These are phyloP conservation scores for Grigorovia humatica DNA, from an alignment of 805 yeast genomes.

Conservation along the genomic window DNA sequence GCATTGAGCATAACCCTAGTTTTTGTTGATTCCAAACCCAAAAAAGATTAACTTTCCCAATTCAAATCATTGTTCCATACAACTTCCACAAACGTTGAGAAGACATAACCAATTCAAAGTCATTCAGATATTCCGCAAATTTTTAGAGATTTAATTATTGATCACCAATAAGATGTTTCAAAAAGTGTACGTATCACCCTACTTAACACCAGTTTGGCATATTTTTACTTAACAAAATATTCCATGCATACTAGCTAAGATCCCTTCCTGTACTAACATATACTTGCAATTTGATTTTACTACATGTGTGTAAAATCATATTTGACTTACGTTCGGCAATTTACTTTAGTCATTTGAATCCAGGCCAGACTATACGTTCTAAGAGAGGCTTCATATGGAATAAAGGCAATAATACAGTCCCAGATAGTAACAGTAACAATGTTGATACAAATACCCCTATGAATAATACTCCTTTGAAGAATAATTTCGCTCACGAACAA, in stretches of 20 bases:
- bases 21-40: not conserved
- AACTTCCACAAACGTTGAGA: no score
- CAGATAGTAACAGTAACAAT: not conserved
- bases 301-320: no score
- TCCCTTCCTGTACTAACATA: not conserved
- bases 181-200: not conserved
- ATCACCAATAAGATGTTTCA: not conserved
- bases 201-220: no score
- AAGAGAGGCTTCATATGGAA: conserved; percentile 38
- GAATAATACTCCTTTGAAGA: not conserved
- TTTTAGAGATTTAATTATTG: no score
- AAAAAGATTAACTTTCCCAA: not conserved
- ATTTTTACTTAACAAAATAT: no score
- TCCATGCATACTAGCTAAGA: not conserved
- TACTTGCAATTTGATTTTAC: no score
- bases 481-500: not conserved
- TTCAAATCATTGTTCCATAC: not conserved
- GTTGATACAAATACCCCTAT: not conserved
- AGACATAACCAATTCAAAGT: no score
- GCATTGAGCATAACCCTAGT: not conserved
- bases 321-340: no score
- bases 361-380: conserved; percentile 38
- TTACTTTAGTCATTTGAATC: conserved; percentile 30
- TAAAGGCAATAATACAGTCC: conserved; percentile 5
- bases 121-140: no score